A percentile compares a stretch with the other conserved stretches of the same genome.
These are phyloP conservation scores for Kodamaea kaohsiungensis DNA, from an alignment of 805 yeast species.

Conservation along the genomic window DNA sequence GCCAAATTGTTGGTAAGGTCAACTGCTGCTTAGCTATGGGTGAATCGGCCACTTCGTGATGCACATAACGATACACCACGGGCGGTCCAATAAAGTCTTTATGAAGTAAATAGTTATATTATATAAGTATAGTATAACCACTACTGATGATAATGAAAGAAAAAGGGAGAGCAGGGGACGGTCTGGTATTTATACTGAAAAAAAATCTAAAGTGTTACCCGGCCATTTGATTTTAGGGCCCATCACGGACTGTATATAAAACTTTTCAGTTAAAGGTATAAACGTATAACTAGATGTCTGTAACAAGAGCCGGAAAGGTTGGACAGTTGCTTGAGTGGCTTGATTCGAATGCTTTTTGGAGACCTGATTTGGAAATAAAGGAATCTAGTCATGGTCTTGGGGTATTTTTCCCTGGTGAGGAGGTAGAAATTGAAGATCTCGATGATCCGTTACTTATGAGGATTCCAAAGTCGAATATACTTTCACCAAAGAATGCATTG, in stretches of 20 bases:
- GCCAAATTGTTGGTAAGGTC: constrained; percentile 74
- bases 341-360: constrained; percentile 55
- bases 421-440: constrained; percentile 33
- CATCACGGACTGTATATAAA: background rate
- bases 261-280: background rate
- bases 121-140: constrained; percentile 75
- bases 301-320: constrained; percentile 1
- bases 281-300: constrained; percentile 11
- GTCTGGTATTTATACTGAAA: constrained; percentile 27
- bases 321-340: constrained; percentile 50
- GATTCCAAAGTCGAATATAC: constrained; percentile 59
- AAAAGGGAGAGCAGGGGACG: constrained; percentile 31
- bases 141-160: constrained; percentile 63
- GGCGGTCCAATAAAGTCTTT: constrained; percentile 46
- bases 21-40: constrained; percentile 63
- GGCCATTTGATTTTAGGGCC: constrained; percentile 6
- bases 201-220: constrained; percentile 10
- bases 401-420: constrained; percentile 53
- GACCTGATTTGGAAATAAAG: constrained; percentile 47
- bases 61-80: constrained; percentile 23
- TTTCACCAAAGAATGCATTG: constrained; percentile 58
- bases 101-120: constrained; percentile 55
- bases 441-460: constrained; percentile 48
- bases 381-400: constrained; percentile 61
- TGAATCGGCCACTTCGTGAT: constrained; percentile 11